These are phyloP conservation scores for Trypanosoma melophagium DNA, from an alignment of 208 protist species.

Conservation along the genomic window DNA sequence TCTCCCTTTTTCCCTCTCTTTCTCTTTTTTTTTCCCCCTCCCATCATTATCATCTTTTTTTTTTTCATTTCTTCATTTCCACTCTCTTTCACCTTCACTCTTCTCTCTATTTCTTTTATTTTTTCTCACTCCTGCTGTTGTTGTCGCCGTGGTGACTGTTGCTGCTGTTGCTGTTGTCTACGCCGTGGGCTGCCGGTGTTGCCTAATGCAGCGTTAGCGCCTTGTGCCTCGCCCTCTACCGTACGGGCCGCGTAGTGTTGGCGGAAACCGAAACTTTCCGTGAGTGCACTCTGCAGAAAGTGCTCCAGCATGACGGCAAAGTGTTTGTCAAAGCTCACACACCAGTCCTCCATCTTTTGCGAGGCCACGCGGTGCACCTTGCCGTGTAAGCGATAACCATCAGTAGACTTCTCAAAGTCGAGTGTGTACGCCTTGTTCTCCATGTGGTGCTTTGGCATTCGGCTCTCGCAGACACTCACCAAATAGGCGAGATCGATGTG, in stretches of 20 bases:
- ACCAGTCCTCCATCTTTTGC: slow-evolving; percentile 71
- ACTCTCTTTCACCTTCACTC: slow-evolving; percentile 5
- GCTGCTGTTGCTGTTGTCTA: neutral
- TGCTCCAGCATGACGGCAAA: slow-evolving; percentile 81
- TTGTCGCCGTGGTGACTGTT: slow-evolving; percentile 7
- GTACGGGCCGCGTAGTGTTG: slow-evolving; percentile 37
- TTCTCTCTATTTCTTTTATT: slow-evolving; percentile 15
- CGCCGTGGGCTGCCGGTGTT: slow-evolving; percentile 15
- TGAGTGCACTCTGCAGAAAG: slow-evolving; percentile 77
- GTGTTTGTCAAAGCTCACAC: slow-evolving; percentile 78
- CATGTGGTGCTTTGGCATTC: slow-evolving; percentile 59
- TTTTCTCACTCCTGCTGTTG: neutral
- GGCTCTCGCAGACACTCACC: slow-evolving; percentile 61
- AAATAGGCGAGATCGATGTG: slow-evolving; percentile 77
- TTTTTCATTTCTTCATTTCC: slow-evolving; percentile 2
- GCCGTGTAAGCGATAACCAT: slow-evolving; percentile 68
- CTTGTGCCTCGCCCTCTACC: neutral
- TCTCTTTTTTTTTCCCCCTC: slow-evolving; percentile 2
- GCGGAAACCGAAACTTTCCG: slow-evolving; percentile 84
- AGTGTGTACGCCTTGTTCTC: slow-evolving; percentile 77
- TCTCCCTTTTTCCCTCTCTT: neutral
- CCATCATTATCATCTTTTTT: slow-evolving; percentile 11
- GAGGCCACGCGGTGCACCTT: slow-evolving; percentile 60
- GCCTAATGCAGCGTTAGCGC: neutral
- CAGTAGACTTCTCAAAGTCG: slow-evolving; percentile 56